A percentile compares a stretch with the other conserved stretches of the same genome.
Conservation (phyloP, 2,329 filamentous ascomycete genomes). For the Eutypa lata region DNA sequence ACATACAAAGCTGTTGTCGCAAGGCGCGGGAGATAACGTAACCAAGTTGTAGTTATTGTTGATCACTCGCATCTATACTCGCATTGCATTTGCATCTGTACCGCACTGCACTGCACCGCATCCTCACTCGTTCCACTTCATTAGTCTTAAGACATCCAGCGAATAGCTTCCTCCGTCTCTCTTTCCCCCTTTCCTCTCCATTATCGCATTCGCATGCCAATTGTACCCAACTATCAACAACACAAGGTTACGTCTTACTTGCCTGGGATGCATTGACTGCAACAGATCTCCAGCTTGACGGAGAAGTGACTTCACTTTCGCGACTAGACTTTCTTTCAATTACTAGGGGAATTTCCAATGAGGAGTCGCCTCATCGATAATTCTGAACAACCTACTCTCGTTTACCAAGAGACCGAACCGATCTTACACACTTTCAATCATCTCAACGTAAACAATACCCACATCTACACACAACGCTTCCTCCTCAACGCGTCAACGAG, state of each 20-base stretch:
- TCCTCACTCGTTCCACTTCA: conserved; percentile 4
- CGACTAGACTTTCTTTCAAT: not conserved
- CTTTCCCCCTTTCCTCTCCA: not conserved
- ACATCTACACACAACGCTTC: not conserved
- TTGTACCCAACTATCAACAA: not conserved
- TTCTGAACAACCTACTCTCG: not conserved
- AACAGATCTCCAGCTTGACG: conserved; percentile 9
- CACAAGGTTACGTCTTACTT: not conserved
- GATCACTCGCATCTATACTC: conserved; percentile 15
- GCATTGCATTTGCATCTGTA: not conserved
- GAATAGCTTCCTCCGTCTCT: not conserved
- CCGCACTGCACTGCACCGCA: not conserved
- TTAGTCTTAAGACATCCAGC: conserved; percentile 10
- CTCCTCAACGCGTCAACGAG: not conserved
- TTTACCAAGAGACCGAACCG: not conserved
- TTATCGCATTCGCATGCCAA: not conserved
- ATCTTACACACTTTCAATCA: conserved; percentile 2
- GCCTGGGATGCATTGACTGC: conserved; percentile 14
- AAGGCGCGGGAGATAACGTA: conserved; percentile 4
- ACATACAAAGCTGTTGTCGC: conserved; percentile 9
- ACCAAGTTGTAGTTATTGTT: conserved; percentile 1
- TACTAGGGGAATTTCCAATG: not conserved
- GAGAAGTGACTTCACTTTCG: not conserved
- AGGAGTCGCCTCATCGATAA: not conserved
- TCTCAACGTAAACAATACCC: not conserved